Evolutionary conservation across 805 yeast species (phyloP).

Genomic region (Candida mattraensis): DNA sequence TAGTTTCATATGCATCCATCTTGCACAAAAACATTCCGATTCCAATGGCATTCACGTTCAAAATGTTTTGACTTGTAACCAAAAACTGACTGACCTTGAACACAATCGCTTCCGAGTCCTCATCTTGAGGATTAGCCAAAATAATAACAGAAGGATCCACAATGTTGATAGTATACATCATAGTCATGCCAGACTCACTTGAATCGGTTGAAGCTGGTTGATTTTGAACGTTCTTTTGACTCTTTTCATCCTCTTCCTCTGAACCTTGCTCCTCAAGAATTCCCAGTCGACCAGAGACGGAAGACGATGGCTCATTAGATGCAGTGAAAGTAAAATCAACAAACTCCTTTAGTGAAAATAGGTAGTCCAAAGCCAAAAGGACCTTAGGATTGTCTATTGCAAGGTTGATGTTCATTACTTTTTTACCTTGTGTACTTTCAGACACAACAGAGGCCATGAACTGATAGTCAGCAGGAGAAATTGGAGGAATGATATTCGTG

Average conservation of each 20-base stretch:
- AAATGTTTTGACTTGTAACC: slow-evolving; percentile 64
- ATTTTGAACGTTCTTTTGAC: slow-evolving; percentile 11
- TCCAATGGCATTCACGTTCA: slow-evolving; percentile 67
- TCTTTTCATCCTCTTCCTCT: slow-evolving; percentile 1
- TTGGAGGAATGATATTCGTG: slow-evolving; percentile 76
- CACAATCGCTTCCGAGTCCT: slow-evolving; percentile 82
- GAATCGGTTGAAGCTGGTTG: slow-evolving; percentile 4
- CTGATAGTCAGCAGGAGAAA: slow-evolving; percentile 63
- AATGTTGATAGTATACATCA: slow-evolving; percentile 48
- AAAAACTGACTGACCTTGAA: slow-evolving; percentile 81
- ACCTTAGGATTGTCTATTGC: slow-evolving; percentile 79
- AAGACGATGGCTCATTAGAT: slow-evolving; percentile 11
- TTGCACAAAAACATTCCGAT: slow-evolving; percentile 83
- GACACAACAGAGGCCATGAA: slow-evolving; percentile 57
- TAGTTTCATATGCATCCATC: slow-evolving; percentile 67
- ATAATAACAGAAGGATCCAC: slow-evolving; percentile 76
- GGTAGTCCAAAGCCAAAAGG: slow-evolving; percentile 81
- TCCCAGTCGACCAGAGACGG: slow-evolving; percentile 9
- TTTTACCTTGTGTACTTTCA: slow-evolving; percentile 37
- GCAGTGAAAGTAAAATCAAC: slow-evolving; percentile 46
- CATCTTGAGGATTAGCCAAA: slow-evolving; percentile 72
- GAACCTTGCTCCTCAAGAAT: not conserved
- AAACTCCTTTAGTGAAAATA: slow-evolving; percentile 72
- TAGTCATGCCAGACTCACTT: slow-evolving; percentile 5
- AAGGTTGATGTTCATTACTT: slow-evolving; percentile 50